A percentile compares a stretch with the other conserved stretches of the same genome.
Evolutionary conservation across 495 filamentous ascomycete species (phyloP).

Genomic region (Aspergillus heteromorphus): DNA sequence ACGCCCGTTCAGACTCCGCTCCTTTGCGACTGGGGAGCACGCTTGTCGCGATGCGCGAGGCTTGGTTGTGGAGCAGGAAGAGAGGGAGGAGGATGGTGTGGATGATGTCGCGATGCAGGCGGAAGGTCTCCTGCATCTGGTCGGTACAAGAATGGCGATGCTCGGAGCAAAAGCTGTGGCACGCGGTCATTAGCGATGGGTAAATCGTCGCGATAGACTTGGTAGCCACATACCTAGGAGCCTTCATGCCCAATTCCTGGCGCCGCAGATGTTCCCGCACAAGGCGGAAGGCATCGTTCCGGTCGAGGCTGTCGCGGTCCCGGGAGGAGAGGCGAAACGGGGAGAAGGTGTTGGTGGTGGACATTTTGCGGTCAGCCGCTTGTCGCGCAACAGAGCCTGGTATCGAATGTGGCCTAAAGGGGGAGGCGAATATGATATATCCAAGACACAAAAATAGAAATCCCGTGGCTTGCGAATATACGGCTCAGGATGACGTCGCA

Average conservation of each 20-base stretch:
- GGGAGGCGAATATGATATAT: background rate
- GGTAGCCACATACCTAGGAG: slow-evolving; percentile 23
- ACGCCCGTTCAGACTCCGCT: slow-evolving; percentile 54
- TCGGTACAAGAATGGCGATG: slow-evolving; percentile 38
- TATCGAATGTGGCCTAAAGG: background rate
- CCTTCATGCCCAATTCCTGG: slow-evolving; percentile 35
- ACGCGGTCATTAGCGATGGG: slow-evolving; percentile 6
- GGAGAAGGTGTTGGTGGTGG: slow-evolving; percentile 24
- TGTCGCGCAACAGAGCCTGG: background rate
- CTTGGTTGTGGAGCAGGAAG: slow-evolving; percentile 51
- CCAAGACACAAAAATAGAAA: background rate
- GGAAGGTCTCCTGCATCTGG: slow-evolving; percentile 42
- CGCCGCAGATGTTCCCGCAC: slow-evolving; percentile 41
- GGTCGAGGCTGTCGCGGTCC: slow-evolving; percentile 33
- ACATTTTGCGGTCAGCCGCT: slow-evolving; percentile 17
- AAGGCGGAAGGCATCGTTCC: slow-evolving; percentile 39
- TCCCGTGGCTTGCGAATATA: background rate
- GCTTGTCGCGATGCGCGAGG: slow-evolving; percentile 43
- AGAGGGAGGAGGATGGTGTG: slow-evolving; percentile 55
- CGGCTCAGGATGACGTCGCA: slow-evolving; percentile 16
- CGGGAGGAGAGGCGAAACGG: slow-evolving; percentile 43
- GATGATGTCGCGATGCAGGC: slow-evolving; percentile 57
- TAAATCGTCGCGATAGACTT: background rate
- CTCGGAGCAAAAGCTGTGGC: slow-evolving; percentile 43
- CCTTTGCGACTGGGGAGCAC: slow-evolving; percentile 41